A percentile compares a stretch with the other conserved stretches of the same genome.
phyloP scores from a whole-genome alignment of 805 yeast genomes.

The Starmerella riodocensis region DNA sequence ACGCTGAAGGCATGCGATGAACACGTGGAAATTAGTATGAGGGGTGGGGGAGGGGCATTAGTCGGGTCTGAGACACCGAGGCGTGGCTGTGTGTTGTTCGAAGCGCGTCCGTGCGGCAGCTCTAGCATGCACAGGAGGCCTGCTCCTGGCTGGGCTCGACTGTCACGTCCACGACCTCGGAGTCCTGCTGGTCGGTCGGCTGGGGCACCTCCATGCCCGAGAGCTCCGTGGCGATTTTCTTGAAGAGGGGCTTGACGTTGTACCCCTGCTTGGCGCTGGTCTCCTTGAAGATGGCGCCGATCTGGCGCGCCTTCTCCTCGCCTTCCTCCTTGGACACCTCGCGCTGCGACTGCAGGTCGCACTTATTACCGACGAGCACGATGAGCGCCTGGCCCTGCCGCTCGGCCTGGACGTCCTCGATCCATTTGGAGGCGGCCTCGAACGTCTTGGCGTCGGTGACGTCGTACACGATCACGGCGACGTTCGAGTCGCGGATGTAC shows the following conservation, averaged over 20 bases:
- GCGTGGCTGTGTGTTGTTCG: neutral
- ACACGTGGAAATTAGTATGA: too few species aligned
- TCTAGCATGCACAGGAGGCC: conserved; percentile 21
- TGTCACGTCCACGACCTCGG: conserved; percentile 23
- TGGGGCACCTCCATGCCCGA: conserved; percentile 56
- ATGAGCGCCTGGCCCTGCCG: conserved; percentile 80
- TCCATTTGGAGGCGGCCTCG: conserved; percentile 78
- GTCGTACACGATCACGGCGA: conserved; percentile 94
- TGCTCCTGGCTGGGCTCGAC: conserved; percentile 23
- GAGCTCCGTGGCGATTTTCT: conserved; percentile 76
- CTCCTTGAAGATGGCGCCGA: conserved; percentile 75
- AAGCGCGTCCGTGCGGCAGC: neutral
- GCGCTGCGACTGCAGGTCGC: conserved; percentile 69
- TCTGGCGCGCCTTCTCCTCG: conserved; percentile 57
- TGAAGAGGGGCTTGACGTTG: conserved; percentile 79
- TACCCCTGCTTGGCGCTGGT: conserved; percentile 92
- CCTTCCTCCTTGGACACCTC: conserved; percentile 85
- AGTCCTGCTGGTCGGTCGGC: conserved; percentile 16
- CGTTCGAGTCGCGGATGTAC: conserved; percentile 88
- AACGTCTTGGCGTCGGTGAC: conserved; percentile 73
- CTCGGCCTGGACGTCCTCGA: conserved; percentile 85
- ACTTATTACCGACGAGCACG: conserved; percentile 85
- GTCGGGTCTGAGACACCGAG: too few species aligned
- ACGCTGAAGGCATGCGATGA: too few species aligned
- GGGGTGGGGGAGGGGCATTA: too few species aligned